Evolutionary conservation across 306 rosid species (phyloP).

Genomic region (Cucurbita pepo): DNA sequence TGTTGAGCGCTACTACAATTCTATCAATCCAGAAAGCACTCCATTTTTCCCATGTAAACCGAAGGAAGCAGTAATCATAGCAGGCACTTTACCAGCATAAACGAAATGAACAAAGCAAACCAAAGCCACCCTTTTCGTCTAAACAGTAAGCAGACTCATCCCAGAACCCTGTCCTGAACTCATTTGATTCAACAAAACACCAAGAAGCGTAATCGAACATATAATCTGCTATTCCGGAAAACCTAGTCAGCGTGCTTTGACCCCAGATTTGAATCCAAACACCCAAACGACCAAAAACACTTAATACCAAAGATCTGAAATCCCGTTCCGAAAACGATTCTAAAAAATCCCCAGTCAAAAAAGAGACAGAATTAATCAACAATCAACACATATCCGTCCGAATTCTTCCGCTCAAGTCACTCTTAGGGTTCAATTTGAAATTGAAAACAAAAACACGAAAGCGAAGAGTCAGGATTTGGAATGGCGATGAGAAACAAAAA

Average conservation of each 20-base stretch:
- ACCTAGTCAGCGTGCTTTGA: background rate
- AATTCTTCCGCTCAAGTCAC: background rate
- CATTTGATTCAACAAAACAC: conserved; percentile 9
- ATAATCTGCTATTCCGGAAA: background rate
- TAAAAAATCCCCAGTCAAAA: background rate
- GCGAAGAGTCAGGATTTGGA: background rate
- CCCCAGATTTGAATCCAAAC: conserved; percentile 9
- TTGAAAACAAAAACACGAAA: background rate
- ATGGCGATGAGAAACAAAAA: background rate
- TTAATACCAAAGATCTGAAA: background rate
- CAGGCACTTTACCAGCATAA: conserved; percentile 4
- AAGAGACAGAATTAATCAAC: background rate
- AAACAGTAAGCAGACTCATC: conserved; percentile 10
- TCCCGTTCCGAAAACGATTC: background rate
- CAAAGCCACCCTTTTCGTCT: conserved; percentile 15
- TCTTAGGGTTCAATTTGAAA: conserved; percentile 1
- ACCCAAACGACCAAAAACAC: background rate
- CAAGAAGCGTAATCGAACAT: conserved; percentile 5
- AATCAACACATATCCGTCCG: conserved; percentile 1
- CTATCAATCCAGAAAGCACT: conserved; percentile 8
- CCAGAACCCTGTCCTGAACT: background rate
- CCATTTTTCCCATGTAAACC: background rate
- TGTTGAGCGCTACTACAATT: background rate
- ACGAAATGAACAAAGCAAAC: background rate
- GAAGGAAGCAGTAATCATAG: conserved; percentile 1